phyloP scores from a whole-genome alignment of 2,329 filamentous ascomycete genomes.

The Beauveria varroae region DNA sequence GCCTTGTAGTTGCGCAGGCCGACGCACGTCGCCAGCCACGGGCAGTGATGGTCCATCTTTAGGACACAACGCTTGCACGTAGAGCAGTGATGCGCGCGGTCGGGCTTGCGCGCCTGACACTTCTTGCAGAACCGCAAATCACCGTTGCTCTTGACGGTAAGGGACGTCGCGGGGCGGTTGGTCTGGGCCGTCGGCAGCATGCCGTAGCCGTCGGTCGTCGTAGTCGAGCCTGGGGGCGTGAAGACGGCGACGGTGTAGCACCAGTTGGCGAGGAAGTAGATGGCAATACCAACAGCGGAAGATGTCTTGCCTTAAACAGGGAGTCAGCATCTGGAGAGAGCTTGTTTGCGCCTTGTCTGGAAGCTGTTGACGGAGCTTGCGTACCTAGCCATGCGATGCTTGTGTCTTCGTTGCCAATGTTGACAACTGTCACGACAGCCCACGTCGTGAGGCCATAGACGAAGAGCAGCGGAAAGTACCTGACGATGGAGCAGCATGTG shows the following conservation, averaged over 20 bases:
- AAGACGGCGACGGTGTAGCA: constrained; percentile 92
- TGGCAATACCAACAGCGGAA: constrained; percentile 56
- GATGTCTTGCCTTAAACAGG: constrained; percentile 41
- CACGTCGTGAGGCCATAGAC: constrained; percentile 88
- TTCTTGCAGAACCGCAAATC: constrained; percentile 92
- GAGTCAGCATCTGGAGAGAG: neutral
- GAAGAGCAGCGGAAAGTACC: constrained; percentile 81
- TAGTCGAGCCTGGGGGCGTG: constrained; percentile 73
- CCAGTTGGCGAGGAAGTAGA: constrained; percentile 77
- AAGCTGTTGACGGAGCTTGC: constrained; percentile 16
- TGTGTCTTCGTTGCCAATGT: constrained; percentile 54
- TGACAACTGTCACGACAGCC: constrained; percentile 82
- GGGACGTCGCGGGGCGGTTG: constrained; percentile 51
- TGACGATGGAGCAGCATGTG: constrained; percentile 69
- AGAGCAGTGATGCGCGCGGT: constrained; percentile 94
- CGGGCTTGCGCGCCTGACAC: constrained; percentile 88
- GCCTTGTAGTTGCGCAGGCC: constrained; percentile 93
- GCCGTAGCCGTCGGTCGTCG: constrained; percentile 62
- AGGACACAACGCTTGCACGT: constrained; percentile 89
- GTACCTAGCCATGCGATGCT: constrained; percentile 51
- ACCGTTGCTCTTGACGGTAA: constrained; percentile 89
- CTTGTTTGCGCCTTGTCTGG: neutral
- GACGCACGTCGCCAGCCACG: constrained; percentile 94
- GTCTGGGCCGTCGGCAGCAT: constrained; percentile 60
- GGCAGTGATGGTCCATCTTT: constrained; percentile 99